Evolutionary conservation across 108 stramenopile genomes (phyloP).

Genomic region (Skeletonema potamos): DNA sequence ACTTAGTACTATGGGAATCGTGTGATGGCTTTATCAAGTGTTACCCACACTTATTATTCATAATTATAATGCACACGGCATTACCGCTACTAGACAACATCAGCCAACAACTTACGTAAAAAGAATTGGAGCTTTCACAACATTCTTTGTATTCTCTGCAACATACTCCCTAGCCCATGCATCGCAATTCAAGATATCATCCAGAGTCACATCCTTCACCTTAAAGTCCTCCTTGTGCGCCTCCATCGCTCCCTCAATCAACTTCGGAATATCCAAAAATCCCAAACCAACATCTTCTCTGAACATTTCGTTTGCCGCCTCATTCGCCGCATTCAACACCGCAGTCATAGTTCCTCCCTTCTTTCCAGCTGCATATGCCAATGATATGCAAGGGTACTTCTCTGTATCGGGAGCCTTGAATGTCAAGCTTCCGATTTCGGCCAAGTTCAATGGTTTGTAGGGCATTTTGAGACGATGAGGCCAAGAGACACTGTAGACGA

Average conservation of each 20-base stretch:
- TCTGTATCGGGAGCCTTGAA: constrained; percentile 87
- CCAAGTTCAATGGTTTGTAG: constrained; percentile 86
- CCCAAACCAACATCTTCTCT: constrained; percentile 86
- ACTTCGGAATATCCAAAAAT: constrained; percentile 90
- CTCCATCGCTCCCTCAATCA: constrained; percentile 94
- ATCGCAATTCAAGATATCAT: constrained; percentile 93
- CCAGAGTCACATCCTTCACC: constrained; percentile 72
- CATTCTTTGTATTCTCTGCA: constrained; percentile 54
- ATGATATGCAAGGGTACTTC: constrained; percentile 94
- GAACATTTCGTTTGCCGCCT: constrained; percentile 96
- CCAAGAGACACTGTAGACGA: constrained; percentile 96
- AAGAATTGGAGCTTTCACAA: constrained; percentile 20
- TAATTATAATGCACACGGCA: background rate
- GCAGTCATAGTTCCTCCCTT: constrained; percentile 97
- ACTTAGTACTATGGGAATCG: too few species aligned
- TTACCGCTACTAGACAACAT: background rate
- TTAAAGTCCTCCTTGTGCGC: constrained; percentile 92
- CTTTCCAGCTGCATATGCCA: constrained; percentile 93
- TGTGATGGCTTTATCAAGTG: too few species aligned
- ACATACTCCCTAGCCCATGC: constrained; percentile 88
- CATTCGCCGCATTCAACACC: constrained; percentile 95
- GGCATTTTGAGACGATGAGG: constrained; percentile 94
- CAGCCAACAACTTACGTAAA: background rate
- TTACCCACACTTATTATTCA: too few species aligned
- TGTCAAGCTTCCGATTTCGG: constrained; percentile 79